Base-by-base conservation (phyloP, 1,284 basidiomycete genomes). In the Heimioporus retisporus region DNA sequence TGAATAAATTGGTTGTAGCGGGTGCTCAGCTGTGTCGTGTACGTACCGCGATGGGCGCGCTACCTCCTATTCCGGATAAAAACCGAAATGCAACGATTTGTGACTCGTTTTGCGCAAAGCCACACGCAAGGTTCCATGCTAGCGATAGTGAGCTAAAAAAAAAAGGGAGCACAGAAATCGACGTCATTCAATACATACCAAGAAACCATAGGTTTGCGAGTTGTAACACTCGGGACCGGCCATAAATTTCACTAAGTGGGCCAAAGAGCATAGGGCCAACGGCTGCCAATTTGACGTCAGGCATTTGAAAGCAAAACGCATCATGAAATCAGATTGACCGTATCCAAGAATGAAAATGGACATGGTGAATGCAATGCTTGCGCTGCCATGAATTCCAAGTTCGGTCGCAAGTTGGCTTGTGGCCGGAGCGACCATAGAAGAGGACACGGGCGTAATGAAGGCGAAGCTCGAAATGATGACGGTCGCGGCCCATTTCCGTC, bases 61-160 rank as follows among this genome's bases (percentile, higher is more conserved):
- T 89, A 21, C 90, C 89, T 58, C 90, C 89, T 11, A 93, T 67
- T 15, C 91, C 88, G 3, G 92, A 78, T 19, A 93, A 76, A 68
- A 93, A 86, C 48, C 91, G 85, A 73, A 93, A 93, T 0, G 81
- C 88, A 48, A 92, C 85, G 2, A 92, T 77, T 68, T 93, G 86
- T 0, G 76, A 78, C 61, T 83, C 82, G 60, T 82, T 91, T 60
- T 85, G 84, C 0, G 91, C 88, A 66, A 92, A 92, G 0, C 89
- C 88, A 69, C 91, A 93, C 3, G 76, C 89, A 4, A 90, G 68
- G 72, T 92, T 93, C 88, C 90, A 92, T 5, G 80, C 90, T 91
- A 56, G 6, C 19, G 46, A 35, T 8, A 44, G 28, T 2, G 18
- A 11, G 67, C 2, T 65, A 19, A 3, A 6, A 63, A 0, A 44